These are phyloP conservation scores for Orbilia brochopaga DNA, from an alignment of 2,329 filamentous ascomycete species.

Conservation along the genomic window DNA sequence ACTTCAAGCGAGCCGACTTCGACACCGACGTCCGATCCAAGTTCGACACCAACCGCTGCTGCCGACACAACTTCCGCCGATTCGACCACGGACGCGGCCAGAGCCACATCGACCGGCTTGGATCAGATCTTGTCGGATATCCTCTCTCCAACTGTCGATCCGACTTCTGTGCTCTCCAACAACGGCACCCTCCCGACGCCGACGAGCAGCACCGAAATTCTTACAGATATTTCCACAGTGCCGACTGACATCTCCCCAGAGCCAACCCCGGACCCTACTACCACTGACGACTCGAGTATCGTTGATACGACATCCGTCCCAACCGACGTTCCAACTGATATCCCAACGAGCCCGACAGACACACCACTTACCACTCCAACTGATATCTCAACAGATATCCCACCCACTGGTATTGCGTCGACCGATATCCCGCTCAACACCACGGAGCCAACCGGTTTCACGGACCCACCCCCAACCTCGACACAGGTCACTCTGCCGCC, in stretches of 20 bases:
- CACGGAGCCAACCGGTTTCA: conserved; percentile 38
- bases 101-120: conserved; percentile 37
- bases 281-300: neutral
- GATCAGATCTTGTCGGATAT: conserved; percentile 50
- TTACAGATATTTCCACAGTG: too few species aligned
- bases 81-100: conserved; percentile 43
- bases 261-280: conserved; percentile 38
- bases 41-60: conserved; percentile 50
- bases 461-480: conserved; percentile 47
- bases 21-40: neutral
- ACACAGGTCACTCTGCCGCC: conserved; percentile 48
- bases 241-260: conserved; percentile 50
- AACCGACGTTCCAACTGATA: conserved; percentile 57
- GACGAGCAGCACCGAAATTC: too few species aligned
- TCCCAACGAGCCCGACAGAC: conserved; percentile 54
- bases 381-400: conserved; percentile 42
- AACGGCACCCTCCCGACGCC: conserved; percentile 25
- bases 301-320: conserved; percentile 54
- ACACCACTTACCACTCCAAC: conserved; percentile 45
- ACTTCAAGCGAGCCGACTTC: conserved; percentile 36
- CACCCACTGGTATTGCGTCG: conserved; percentile 20
- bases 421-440: conserved; percentile 52
- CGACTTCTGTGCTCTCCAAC: conserved; percentile 52
- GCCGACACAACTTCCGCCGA: conserved; percentile 39
- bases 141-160: conserved; percentile 53